A percentile compares a stretch with the other conserved stretches of the same genome.
Conservation (phyloP, 495 filamentous ascomycete genomes). For the Tuber indicum region DNA sequence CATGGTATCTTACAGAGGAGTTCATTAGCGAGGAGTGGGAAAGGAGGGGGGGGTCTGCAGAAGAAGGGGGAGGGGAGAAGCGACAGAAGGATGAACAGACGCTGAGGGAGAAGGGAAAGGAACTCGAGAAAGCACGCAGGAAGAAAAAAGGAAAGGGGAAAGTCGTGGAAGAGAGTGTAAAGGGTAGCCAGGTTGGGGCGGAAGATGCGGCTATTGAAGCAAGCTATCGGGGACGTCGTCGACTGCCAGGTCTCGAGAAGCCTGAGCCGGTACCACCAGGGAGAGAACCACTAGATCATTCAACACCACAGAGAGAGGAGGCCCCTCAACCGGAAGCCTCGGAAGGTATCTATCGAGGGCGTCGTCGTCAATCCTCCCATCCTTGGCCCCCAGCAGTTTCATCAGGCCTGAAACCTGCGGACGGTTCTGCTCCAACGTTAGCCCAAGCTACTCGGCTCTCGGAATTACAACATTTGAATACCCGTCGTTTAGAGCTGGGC, state of each 20-base stretch:
- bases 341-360: neutral
- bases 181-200: neutral
- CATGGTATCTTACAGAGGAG: slow-evolving; percentile 58
- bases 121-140: slow-evolving; percentile 25
- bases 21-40: slow-evolving; percentile 52
- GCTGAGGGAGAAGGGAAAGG: slow-evolving; percentile 43
- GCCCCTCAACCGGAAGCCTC: neutral
- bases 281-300: neutral
- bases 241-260: neutral
- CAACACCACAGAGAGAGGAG: neutral
- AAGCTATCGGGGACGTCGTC: slow-evolving; percentile 13
- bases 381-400: neutral
- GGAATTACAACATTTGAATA: neutral
- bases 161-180: neutral
- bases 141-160: slow-evolving; percentile 19
- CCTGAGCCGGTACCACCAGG: neutral
- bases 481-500: neutral
- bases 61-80: slow-evolving; percentile 46
- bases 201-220: neutral
- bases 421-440: neutral
- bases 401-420: neutral
- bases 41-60: slow-evolving; percentile 47
- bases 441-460: neutral
- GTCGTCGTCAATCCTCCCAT: neutral
- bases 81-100: slow-evolving; percentile 44